phyloP scores from a whole-genome alignment of 805 yeast genomes.

The Scheffersomyces stipitis region DNA sequence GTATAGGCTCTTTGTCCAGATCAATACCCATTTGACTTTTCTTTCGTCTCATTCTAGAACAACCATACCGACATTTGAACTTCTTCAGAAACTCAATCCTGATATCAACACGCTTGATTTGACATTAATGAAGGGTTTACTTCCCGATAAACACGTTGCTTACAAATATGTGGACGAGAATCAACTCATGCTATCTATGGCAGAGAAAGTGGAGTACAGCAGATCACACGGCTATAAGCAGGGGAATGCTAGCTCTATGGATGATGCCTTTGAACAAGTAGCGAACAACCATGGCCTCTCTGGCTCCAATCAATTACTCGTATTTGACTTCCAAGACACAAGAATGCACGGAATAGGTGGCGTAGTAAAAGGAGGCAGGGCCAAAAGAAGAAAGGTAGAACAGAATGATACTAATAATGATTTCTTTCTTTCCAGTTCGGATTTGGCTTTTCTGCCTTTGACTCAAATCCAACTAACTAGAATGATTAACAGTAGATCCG shows the following conservation, averaged over 20 bases:
- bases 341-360: slow-evolving; percentile 48
- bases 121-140: slow-evolving; percentile 57
- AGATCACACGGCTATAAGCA: slow-evolving; percentile 36
- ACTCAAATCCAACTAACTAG: slow-evolving; percentile 57
- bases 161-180: slow-evolving; percentile 76
- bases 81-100: slow-evolving; percentile 30
- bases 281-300: slow-evolving; percentile 48
- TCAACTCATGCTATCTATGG: slow-evolving; percentile 48
- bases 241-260: slow-evolving; percentile 27
- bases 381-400: slow-evolving; percentile 8
- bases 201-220: slow-evolving; percentile 42
- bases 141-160: slow-evolving; percentile 69
- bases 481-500: slow-evolving; percentile 58
- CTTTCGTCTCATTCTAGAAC: slow-evolving; percentile 35
- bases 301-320: slow-evolving; percentile 52
- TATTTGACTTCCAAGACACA: slow-evolving; percentile 79
- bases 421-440: slow-evolving; percentile 34
- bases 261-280: slow-evolving; percentile 59
- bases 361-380: slow-evolving; percentile 24
- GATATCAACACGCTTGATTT: slow-evolving; percentile 51
- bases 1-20: slow-evolving; percentile 18
- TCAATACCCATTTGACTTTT: slow-evolving; percentile 42
- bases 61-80: slow-evolving; percentile 28
- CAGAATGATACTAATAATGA: slow-evolving; percentile 10
- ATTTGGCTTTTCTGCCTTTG: slow-evolving; percentile 50